Conservation (phyloP, 768 basidiomycete species). For the Amanita jacksonii region DNA sequence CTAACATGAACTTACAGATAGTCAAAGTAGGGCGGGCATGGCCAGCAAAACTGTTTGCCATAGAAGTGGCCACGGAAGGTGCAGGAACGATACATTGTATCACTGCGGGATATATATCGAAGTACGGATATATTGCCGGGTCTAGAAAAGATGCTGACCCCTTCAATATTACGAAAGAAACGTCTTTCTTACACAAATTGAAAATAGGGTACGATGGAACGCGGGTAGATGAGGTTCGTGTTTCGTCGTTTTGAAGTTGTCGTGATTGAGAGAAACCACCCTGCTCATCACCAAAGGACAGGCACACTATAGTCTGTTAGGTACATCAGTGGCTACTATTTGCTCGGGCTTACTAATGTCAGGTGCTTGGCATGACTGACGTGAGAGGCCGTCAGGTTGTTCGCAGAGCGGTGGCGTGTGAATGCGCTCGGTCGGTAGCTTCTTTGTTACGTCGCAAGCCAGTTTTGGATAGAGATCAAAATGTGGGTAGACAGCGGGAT, state of each 20-base stretch:
- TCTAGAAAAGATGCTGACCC: conserved; percentile 6
- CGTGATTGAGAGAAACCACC: background rate
- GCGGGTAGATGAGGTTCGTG: background rate
- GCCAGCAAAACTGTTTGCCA: background rate
- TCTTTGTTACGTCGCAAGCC: conserved; percentile 16
- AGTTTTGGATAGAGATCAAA: conserved; percentile 32
- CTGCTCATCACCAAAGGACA: conserved; percentile 15
- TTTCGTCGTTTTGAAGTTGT: conserved; percentile 4
- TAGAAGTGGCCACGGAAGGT: background rate
- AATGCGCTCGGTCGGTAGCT: too few relatives aligned
- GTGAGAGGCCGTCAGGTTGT: too few relatives aligned
- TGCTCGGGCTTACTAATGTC: too few relatives aligned
- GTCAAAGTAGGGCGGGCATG: conserved; percentile 12
- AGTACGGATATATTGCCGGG: conserved; percentile 13
- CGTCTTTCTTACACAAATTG: conserved; percentile 21
- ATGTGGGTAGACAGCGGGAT: conserved; percentile 29
- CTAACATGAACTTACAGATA: conserved; percentile 11
- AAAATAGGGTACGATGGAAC: conserved; percentile 24
- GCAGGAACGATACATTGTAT: background rate
- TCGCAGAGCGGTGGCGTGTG: too few relatives aligned
- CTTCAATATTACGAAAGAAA: background rate
- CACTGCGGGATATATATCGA: conserved; percentile 16
- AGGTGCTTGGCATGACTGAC: too few relatives aligned
- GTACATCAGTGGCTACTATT: too few relatives aligned
- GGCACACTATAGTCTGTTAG: conserved; percentile 13